Base-by-base conservation (phyloP, 2,329 filamentous ascomycete species). In the Elsinoe fawcettii region DNA sequence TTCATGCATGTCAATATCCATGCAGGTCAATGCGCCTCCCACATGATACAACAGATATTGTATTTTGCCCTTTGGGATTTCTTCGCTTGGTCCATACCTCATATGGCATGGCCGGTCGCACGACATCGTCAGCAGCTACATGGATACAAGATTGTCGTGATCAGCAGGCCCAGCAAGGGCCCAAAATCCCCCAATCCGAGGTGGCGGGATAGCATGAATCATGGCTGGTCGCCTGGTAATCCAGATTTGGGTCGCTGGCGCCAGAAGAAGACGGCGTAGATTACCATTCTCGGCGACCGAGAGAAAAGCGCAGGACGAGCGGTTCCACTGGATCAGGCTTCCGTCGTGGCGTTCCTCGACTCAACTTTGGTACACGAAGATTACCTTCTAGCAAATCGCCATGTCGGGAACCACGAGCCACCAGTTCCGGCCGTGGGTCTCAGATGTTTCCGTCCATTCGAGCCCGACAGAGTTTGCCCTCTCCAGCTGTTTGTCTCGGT, bases 401-500 rank as follows among this genome's bases (percentile, higher is more conserved):
- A 44, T 44, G 11, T 7, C 8, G 41, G 9, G 25, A 11, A 30
- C 23, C 44, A 49, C 44, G 44, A 49, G 44, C 44, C 44, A 49
- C 44, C 23, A 25, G 44, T 49, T 49, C 23, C 25, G 22, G 11
- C 44, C n/a, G 16, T n/a, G 44, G 23, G 44, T 49, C 20, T 30
- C 18, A n/a, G 20, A 22, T 20, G 25, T 14, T 36, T 20, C 27
- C 32, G 12, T 30, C 16, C 9, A 39, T 36, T 37, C 49, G 25
- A 14, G 49, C 14, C 49, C 34, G 30, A 39, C 16, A 53, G 20
- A 53, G 9, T 53, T 53, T 53, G 34, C 16, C 7, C 34, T 34
- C 25, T 49, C 8, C 44, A 25, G 20, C 25, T 16, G 49, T 53
- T 53, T 37, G 49, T 53, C 49, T 53, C 49, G 49, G 30, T 53